phyloP scores from a whole-genome alignment of 73 alveolate species.

The Paramecium octaurelia region DNA sequence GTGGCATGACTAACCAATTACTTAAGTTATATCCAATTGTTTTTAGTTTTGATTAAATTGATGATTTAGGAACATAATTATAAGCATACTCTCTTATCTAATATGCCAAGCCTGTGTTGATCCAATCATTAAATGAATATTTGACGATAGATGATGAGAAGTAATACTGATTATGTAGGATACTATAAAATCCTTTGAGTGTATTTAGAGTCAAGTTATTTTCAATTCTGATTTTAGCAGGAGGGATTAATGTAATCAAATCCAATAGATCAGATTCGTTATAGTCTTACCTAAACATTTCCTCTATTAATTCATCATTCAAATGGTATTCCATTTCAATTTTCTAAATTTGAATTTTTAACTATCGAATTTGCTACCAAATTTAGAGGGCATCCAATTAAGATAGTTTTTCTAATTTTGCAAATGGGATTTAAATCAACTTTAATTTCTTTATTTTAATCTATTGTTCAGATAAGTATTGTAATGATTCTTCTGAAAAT shows the following conservation, averaged over 20 bases:
- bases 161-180: not conserved
- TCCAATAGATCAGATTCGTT: conserved; percentile 1
- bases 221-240: not conserved
- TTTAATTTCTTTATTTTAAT: not conserved
- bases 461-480: not conserved
- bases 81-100: not conserved
- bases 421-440: not conserved
- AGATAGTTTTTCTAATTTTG: not conserved
- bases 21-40: not conserved
- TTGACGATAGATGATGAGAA: not conserved
- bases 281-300: not conserved
- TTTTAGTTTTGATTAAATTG: not conserved
- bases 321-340: not conserved
- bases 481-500: conserved; percentile 2
- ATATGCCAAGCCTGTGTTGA: conserved; percentile 20
- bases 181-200: not conserved
- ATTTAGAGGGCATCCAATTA: not conserved
- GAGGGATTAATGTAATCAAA: conserved; percentile 19
- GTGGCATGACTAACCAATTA: not conserved
- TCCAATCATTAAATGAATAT: not conserved
- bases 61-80: not conserved
- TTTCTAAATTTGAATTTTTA: not conserved
- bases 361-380: not conserved
- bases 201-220: not conserved
- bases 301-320: conserved; percentile 11